Percentiles rank a stretch among this genome's conserved stretches.
Conservation (phyloP, 164 flowering plant genomes). For the Piper longum region DNA sequence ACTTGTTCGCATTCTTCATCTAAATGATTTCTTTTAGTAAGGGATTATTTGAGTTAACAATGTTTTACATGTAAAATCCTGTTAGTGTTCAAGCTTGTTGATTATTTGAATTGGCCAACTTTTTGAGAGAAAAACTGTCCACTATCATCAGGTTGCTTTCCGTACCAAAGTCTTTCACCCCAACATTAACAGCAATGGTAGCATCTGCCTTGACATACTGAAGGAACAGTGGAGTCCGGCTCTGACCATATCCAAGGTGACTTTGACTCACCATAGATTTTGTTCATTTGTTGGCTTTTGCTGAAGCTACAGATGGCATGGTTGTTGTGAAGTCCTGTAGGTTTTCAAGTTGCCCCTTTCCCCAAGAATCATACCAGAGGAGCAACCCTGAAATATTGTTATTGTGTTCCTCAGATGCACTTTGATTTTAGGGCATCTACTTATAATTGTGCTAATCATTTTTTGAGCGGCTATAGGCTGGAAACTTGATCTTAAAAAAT, state of each 20-base stretch:
- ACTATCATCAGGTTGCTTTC: slow-evolving; percentile 34
- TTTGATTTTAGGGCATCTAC: background rate
- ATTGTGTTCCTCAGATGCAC: background rate
- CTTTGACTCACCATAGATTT: background rate
- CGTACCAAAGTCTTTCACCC: slow-evolving; percentile 52
- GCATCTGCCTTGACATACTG: slow-evolving; percentile 54
- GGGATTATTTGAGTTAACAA: too few species aligned
- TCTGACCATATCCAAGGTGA: slow-evolving; percentile 49
- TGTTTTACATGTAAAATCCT: too few species aligned
- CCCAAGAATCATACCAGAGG: too few species aligned
- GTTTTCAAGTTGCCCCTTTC: too few species aligned
- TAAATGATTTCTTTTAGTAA: background rate
- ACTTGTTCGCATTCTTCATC: background rate
- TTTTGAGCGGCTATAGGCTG: background rate
- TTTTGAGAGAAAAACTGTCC: background rate
- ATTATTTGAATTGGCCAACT: background rate
- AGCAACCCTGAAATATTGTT: too few species aligned
- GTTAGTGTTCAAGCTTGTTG: too few species aligned
- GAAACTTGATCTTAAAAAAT: background rate
- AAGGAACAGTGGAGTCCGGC: slow-evolving; percentile 70
- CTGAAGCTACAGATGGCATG: too few species aligned
- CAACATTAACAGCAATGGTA: slow-evolving; percentile 50
- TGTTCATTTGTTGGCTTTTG: background rate
- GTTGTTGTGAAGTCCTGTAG: background rate
- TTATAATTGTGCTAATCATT: background rate